Percentiles rank a stretch among this genome's conserved stretches.
These are phyloP conservation scores for Scedosporium boydii DNA, from an alignment of 2,329 filamentous ascomycete genomes.

Conservation along the genomic window DNA sequence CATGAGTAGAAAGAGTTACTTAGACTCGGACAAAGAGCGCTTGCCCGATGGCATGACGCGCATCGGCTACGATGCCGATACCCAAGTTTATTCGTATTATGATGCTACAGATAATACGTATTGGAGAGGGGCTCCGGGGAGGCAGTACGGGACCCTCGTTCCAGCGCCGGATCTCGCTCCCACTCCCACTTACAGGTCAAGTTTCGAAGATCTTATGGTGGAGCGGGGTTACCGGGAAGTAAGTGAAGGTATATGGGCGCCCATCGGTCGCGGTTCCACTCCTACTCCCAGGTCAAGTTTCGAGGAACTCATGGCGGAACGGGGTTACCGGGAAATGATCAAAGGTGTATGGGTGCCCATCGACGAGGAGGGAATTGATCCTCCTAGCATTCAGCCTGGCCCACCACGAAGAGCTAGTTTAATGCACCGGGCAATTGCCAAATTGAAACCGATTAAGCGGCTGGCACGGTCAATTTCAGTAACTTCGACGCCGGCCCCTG, in stretches of 20 bases:
- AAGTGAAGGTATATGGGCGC: neutral
- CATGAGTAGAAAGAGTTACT: conserved; percentile 31
- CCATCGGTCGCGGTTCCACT: neutral
- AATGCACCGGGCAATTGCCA: too few relatives aligned
- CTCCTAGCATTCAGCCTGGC: too few relatives aligned
- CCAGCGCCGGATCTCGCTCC: neutral
- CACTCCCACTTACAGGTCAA: neutral
- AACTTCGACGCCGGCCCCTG: too few relatives aligned
- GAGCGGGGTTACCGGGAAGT: neutral
- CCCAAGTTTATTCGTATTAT: conserved; percentile 41
- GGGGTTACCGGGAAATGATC: neutral
- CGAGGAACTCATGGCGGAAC: neutral
- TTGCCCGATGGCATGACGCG: conserved; percentile 45
- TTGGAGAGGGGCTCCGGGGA: conserved; percentile 33
- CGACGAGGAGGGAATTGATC: too few relatives aligned
- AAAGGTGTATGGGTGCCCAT: neutral
- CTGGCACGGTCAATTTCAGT: too few relatives aligned
- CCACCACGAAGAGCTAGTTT: too few relatives aligned
- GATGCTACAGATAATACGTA: conserved; percentile 32
- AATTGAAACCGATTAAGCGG: too few relatives aligned
- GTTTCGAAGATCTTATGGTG: neutral
- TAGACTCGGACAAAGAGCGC: conserved; percentile 38
- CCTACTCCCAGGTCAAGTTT: neutral
- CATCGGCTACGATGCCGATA: conserved; percentile 47
- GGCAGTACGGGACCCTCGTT: neutral